These are phyloP conservation scores for Nannizzia gypsea DNA, from an alignment of 2,329 filamentous ascomycete genomes.

Conservation along the genomic window DNA sequence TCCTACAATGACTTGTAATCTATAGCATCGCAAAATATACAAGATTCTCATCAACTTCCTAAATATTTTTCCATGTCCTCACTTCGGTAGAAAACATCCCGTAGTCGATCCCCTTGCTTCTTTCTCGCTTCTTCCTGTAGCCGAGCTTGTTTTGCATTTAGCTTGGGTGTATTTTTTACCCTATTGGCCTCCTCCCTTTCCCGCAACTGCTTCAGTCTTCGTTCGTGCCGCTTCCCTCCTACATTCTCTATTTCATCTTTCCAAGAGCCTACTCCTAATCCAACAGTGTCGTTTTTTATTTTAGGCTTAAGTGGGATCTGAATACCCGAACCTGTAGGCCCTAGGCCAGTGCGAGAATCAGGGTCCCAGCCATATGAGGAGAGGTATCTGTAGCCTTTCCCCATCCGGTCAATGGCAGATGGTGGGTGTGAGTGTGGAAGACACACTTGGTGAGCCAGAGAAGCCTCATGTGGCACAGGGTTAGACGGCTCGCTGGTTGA, in stretches of 20 bases:
- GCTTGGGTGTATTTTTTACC: conserved; percentile 36
- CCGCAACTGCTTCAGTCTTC: conserved; percentile 13
- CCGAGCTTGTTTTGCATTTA: conserved; percentile 60
- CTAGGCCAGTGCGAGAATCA: conserved; percentile 56
- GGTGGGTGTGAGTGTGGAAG: conserved; percentile 47
- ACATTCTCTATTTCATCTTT: conserved; percentile 28
- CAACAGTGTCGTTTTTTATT: conserved; percentile 62
- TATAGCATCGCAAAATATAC: background rate
- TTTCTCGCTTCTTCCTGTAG: conserved; percentile 51
- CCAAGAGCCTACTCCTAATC: conserved; percentile 48
- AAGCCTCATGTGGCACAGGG: conserved; percentile 35
- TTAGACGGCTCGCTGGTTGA: background rate
- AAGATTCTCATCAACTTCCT: conserved; percentile 26
- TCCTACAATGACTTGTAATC: background rate
- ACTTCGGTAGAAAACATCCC: conserved; percentile 60
- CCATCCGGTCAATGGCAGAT: conserved; percentile 45
- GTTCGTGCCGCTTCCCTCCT: conserved; percentile 1
- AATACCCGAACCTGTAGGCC: conserved; percentile 57
- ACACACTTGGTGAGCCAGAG: conserved; percentile 45
- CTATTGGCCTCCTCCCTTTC: conserved; percentile 23
- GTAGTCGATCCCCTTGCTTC: conserved; percentile 51
- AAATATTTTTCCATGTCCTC: conserved; percentile 69
- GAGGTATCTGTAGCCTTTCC: conserved; percentile 45
- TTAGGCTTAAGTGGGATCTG: conserved; percentile 61
- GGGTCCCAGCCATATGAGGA: conserved; percentile 50